Base-by-base conservation (phyloP, 805 yeast genomes). In the Ogataea neopini region DNA sequence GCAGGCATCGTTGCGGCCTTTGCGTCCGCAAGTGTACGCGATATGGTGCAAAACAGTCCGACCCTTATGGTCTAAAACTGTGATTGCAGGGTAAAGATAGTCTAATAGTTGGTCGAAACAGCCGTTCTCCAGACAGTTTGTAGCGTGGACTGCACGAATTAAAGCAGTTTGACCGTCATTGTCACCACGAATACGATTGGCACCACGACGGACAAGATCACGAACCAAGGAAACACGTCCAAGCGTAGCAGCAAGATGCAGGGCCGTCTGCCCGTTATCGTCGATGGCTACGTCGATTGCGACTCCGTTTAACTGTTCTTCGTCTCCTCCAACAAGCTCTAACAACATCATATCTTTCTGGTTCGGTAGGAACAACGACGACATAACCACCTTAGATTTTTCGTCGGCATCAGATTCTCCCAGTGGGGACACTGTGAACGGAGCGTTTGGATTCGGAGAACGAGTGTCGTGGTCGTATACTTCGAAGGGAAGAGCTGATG, bases 211-310 rank as follows among this genome's bases (percentile, higher is more conserved):
- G 25, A 94, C 84, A 13, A 88, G 73, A 33, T 83, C 83, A 37
- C 72, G 79, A 3, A 89, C 92, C 43, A 91, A 73, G 2, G 81
- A 71, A 1, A 84, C 68, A 48, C 88, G 81, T 0, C 96, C 98
- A 64, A 94, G 75, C 0, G 97, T 88, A 13, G 97, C 83, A 3
- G 97, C 95, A 95, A 98, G 88, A 67, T 94, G 99, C 48, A 94
- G 74, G 0, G 96, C 89, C 0, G 96, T 86, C 62, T 94, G 94
- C 0, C 98, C 97, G 48, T 85, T 81, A 57, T 88, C 95, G 67
- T 95, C 99, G 38, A 95, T 87, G 1, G 97, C 84, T 28, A 89
- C 88, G 60, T 89, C 94, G 43, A 91, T 73, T 49, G 81, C 77
- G 30, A 88, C 72, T 34, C 73, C 61, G 9, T 60, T 53, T 13